phyloP scores from a whole-genome alignment of 164 flowering plant species.

The Vitis rupestris region DNA sequence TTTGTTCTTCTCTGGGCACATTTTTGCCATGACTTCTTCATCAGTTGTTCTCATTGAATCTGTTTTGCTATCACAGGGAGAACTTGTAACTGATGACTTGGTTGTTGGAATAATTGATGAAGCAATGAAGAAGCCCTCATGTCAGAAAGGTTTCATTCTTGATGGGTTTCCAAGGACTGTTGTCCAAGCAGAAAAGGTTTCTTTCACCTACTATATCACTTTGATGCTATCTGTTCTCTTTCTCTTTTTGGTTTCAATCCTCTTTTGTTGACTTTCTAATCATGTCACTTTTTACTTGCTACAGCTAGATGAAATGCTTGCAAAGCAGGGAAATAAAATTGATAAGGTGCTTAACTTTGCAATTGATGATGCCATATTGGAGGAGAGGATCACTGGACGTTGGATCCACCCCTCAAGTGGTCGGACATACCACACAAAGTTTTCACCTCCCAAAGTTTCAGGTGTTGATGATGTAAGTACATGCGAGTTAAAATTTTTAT shows the following conservation, averaged over 20 bases:
- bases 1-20: no score
- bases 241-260: background rate
- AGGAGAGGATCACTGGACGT: slow-evolving; percentile 77
- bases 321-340: slow-evolving; percentile 71
- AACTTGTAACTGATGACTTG: slow-evolving; percentile 92
- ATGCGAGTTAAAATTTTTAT: no score
- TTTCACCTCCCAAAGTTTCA: slow-evolving; percentile 4
- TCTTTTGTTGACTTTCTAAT: no score
- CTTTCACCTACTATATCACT: background rate
- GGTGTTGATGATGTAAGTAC: no score
- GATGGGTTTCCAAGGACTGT: slow-evolving; percentile 98
- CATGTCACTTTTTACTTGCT: background rate
- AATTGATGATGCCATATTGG: slow-evolving; percentile 73
- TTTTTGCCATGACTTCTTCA: no score
- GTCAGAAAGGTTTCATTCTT: slow-evolving; percentile 94
- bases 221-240: background rate
- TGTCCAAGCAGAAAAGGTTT: slow-evolving; percentile 89
- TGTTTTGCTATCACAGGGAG: slow-evolving; percentile 52
- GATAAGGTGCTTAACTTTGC: slow-evolving; percentile 85
- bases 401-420: slow-evolving; percentile 81
- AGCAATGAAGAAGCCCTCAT: slow-evolving; percentile 88
- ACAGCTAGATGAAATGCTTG: slow-evolving; percentile 99
- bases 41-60: background rate
- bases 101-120: slow-evolving; percentile 96
- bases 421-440: slow-evolving; percentile 70